Evolutionary conservation across 352 stramenopile species (phyloP).

Genomic region (Globisporangium spiculum): DNA sequence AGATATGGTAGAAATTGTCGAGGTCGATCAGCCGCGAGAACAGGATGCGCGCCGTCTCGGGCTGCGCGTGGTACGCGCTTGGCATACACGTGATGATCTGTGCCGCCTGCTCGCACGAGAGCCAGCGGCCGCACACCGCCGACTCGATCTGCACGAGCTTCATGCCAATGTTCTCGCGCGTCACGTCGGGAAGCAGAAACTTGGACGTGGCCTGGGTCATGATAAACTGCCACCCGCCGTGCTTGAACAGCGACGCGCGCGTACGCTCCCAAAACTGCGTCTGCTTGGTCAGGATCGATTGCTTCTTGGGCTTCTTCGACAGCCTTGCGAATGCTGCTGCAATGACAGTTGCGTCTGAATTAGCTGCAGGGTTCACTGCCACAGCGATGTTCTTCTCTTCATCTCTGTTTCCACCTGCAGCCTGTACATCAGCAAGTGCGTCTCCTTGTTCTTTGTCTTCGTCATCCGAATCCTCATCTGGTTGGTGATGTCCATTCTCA

Average conservation of each 20-base stretch:
- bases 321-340: not conserved
- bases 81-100: constrained; percentile 81
- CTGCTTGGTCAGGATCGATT: constrained; percentile 20
- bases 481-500: not conserved
- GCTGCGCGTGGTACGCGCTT: constrained; percentile 42
- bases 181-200: constrained; percentile 46
- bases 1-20: constrained; percentile 59
- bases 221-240: constrained; percentile 31
- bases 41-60: constrained; percentile 69
- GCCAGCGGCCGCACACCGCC: constrained; percentile 69
- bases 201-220: constrained; percentile 34
- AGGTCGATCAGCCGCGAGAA: constrained; percentile 77
- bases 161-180: constrained; percentile 65
- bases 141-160: constrained; percentile 85
- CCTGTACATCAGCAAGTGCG: not conserved
- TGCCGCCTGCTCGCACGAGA: constrained; percentile 62
- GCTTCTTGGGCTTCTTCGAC: not conserved
- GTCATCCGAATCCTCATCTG: not conserved
- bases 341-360: not conserved
- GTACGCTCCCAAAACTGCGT: constrained; percentile 55
- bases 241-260: constrained; percentile 40
- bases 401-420: not conserved
- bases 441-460: not conserved
- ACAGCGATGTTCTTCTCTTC: not conserved
- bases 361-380: not conserved